Conservation (phyloP, 2,329 filamentous ascomycete species). For the Paecilomyces sp. region DNA sequence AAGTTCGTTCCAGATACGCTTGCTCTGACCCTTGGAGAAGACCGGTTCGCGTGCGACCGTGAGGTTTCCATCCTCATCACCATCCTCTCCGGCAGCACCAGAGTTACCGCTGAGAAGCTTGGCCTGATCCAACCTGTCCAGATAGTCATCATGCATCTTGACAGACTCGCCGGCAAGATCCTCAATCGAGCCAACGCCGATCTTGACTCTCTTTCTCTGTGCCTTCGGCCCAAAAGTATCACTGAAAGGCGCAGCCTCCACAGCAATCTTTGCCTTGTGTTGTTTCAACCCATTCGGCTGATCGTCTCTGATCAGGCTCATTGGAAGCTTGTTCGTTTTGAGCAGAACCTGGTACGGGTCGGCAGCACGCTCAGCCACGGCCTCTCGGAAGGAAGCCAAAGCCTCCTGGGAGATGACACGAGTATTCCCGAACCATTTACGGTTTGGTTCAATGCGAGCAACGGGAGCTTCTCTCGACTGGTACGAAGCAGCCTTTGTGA, state of each 20-base stretch:
- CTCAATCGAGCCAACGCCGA: constrained; percentile 71
- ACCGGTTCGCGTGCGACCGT: constrained; percentile 72
- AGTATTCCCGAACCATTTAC: constrained; percentile 97
- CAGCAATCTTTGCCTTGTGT: constrained; percentile 87
- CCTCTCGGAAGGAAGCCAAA: constrained; percentile 77
- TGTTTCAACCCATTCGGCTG: constrained; percentile 80
- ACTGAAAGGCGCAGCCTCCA: constrained; percentile 77
- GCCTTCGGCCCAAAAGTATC: constrained; percentile 92
- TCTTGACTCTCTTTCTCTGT: constrained; percentile 85
- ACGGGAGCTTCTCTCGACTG: constrained; percentile 75
- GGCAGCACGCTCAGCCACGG: constrained; percentile 80
- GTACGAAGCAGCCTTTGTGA: constrained; percentile 75
- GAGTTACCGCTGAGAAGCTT: constrained; percentile 66
- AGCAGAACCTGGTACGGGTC: constrained; percentile 93
- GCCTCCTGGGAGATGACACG: constrained; percentile 85
- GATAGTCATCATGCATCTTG: constrained; percentile 73
- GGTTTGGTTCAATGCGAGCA: constrained; percentile 87
- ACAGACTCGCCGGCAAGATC: constrained; percentile 75
- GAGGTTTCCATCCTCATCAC: constrained; percentile 39
- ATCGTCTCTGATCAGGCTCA: constrained; percentile 83
- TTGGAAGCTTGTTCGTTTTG: constrained; percentile 93
- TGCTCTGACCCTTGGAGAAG: constrained; percentile 90
- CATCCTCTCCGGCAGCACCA: constrained; percentile 48
- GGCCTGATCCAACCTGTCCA: constrained; percentile 72
- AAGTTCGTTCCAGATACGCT: constrained; percentile 94